Evolutionary conservation across 768 basidiomycete species (phyloP).

Genomic region (Dacryopinax spathularia): DNA sequence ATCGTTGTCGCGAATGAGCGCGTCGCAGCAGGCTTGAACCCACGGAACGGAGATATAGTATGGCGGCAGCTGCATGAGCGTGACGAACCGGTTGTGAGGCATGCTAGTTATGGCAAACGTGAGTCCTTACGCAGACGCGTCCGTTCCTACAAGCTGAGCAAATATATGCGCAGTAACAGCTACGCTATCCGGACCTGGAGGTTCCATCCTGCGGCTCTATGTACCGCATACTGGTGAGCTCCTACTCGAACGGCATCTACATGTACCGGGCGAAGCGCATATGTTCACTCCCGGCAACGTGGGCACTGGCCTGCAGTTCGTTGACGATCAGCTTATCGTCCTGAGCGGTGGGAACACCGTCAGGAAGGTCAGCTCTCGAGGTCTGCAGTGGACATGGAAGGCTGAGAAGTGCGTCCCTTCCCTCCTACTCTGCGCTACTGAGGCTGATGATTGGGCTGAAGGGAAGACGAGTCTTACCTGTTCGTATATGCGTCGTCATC

Average conservation of each 20-base stretch:
- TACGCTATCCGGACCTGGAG: constrained; percentile 61
- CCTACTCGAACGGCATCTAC: constrained; percentile 49
- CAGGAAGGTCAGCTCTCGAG: neutral
- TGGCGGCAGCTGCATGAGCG: neutral
- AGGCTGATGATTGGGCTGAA: constrained; percentile 12
- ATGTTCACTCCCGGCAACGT: constrained; percentile 40
- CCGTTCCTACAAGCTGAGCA: neutral
- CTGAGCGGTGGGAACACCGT: constrained; percentile 15
- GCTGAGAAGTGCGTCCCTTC: neutral
- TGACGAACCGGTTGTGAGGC: neutral
- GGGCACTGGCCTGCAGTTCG: constrained; percentile 40
- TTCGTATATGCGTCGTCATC: constrained; percentile 46
- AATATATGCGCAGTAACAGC: constrained; percentile 27
- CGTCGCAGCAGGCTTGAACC: neutral
- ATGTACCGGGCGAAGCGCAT: constrained; percentile 31
- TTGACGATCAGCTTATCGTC: constrained; percentile 18
- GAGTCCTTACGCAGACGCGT: neutral
- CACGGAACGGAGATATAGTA: neutral
- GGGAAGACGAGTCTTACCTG: constrained; percentile 28
- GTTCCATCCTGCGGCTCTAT: constrained; percentile 53
- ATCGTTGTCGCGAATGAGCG: neutral
- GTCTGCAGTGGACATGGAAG: neutral
- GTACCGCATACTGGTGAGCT: constrained; percentile 50
- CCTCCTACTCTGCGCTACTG: neutral
- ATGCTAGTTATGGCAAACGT: neutral